Base-by-base conservation (phyloP, 2,329 filamentous ascomycete genomes). In the Diaporthe sp. region DNA sequence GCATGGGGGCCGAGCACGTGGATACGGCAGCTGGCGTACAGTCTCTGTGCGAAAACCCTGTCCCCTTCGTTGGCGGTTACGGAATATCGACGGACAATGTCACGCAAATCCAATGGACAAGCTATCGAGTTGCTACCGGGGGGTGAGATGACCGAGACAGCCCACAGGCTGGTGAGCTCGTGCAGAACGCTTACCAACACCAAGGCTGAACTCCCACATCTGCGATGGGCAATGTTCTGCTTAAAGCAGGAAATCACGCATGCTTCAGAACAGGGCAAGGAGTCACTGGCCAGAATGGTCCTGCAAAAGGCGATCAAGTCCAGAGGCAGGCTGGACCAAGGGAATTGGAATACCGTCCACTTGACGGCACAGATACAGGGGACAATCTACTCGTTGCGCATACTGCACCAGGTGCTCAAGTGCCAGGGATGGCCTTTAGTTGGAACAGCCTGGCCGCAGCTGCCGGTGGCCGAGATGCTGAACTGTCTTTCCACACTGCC, bases 321-420 rank as follows among this genome's bases (percentile, higher is more conserved):
- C 0, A 79, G 78, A 3, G 80, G 83, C n/a, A 77, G 78, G 2
- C 71, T 84, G 15, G 77, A 82, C 47, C 59, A 77, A 78, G 63
- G 81, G 77, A 82, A 85, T 1, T 94, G 92, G 93, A 84, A 88
- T 13, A 83, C 88, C 25, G 81, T 93, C 56, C 92, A 94, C 78
- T 85, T 93, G 63, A 80, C 86, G 12, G 91, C 92, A 0, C 90
- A 92, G 76, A 81, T 91, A 0, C 89, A 92, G 71, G 89, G 89
- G 6, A 85, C 87, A 0, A 81, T 90, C 8, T 94, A 93, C 78
- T 93, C 92, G 0, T 79, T 93, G 1, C 86, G 91, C 56, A 88
- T 91, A 75, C 79, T 88, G 27, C 82, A 83, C 74, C 90, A 92
- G 78, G 79, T 91, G 5, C 76, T 88, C 3, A 83, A 27, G 27